Base-by-base conservation (phyloP, 352 stramenopile genomes). In the Globisporangium okanoganense region DNA sequence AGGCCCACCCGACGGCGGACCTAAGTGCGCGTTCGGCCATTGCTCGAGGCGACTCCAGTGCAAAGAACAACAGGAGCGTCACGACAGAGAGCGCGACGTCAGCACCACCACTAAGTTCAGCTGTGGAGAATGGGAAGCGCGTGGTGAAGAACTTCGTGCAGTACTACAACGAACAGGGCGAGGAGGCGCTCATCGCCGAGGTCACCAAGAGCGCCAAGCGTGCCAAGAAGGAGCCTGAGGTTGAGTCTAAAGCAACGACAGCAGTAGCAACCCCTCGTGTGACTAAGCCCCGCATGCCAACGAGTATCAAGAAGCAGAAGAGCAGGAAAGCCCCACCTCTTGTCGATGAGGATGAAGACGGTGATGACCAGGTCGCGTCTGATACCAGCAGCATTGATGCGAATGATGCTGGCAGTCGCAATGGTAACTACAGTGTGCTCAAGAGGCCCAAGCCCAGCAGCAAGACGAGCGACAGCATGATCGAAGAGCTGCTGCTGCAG, bases 141-240 rank as follows among this genome's bases (percentile, higher is more conserved):
- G 16, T 38, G 27, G 25, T 54, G 47, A 54, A 54, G 51, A 57
- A 57, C 10, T n/a, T n/a, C 29, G 9, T 31, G 51, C 51, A 7
- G n/a, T 41, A 57, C 20, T 13, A 45, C 31, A 44, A 13, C 31
- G 33, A 57, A 20, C 31, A 57, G 20, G 33, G 18, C 12, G 18
- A 57, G 12, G 33, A 57, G 18, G 18, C 33, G 9, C 33, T 54
- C 5, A 38, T 38, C 16, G 47, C 25, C 20, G 45, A 16, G 24
- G 45, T 52, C 45, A 27, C 24, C 25, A 54, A 36, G 47, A 54
- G 6, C 24, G 22, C 27, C 25, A 54, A 35, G 25, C 47, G 25
- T 7, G 8, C 27, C 47, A 54, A 54, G 47, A 54, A 24, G 29
- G 47, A 54, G 16, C 16, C 29, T 5, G 43, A 22, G 12, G n/a